Base-by-base conservation (phyloP, 139 green algal species). In the Microglena sp. region DNA sequence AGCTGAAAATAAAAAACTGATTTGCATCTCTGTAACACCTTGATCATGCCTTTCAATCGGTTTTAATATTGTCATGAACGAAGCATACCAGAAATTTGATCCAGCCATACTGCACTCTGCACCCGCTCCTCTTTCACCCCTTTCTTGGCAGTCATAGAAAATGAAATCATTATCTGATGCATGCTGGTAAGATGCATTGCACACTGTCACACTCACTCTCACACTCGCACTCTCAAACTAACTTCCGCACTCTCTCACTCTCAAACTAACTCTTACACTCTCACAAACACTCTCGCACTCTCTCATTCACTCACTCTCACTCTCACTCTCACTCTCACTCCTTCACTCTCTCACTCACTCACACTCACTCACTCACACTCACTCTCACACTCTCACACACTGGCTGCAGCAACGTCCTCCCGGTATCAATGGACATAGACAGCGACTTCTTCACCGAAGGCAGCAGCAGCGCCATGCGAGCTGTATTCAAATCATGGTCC, bases 381-480 rank as follows among this genome's bases (percentile, higher is more conserved):
- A 18, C 40, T 18, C 40, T 18, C 40, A 24, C 40, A 11, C 40
- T 18, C 40, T 24, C 40, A 50, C 40, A 50, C 40, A 50, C 40
- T 24, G 15, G 18, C 40, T 18, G 82, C 32, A 94, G 84, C 76
- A 95, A 95, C 66, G 82, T 95, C 29, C 63, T 95, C 45, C 90
- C 90, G 0, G 46, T 68, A 32, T 53, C 75, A 3, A 67, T 83
- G 22, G 79, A 90, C 44, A 33, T 86, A 1, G 31, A 72, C 0
- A 44, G 46, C 1, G 90, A 96, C 67, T 95, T 83, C 72, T 82
- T 92, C 70, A 89, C 81, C 2, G 79, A 86, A 33, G 65, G 54
- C 60, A 67, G 54, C 45, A 74, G 72, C 43, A 56, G 54, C 2
- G 81, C 82, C 2, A 50, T 94, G 65, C 55, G 78, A 11, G 76